Conservation (phyloP, 2,329 filamentous ascomycete genomes). For the Fusarium sp. region DNA sequence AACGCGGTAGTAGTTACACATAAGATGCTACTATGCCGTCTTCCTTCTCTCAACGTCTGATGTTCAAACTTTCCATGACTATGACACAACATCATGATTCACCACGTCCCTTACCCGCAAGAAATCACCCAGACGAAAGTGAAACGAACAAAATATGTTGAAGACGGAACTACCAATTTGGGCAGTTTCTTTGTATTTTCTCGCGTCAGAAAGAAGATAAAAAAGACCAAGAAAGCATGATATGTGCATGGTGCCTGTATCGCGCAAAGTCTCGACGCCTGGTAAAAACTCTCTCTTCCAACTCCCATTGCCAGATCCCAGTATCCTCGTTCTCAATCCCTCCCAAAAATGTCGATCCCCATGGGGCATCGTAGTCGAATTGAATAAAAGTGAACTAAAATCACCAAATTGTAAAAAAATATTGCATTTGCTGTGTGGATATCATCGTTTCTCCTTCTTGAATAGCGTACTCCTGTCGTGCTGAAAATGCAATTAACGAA, state of each 20-base stretch:
- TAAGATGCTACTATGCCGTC: constrained; percentile 9
- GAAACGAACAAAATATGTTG: constrained; percentile 1
- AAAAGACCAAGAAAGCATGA: constrained; percentile 32
- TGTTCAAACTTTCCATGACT: not conserved
- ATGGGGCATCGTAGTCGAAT: constrained; percentile 34
- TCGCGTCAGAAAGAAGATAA: constrained; percentile 25
- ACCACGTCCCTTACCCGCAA: not conserved
- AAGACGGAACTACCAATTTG: constrained; percentile 8
- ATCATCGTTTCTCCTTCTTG: constrained; percentile 24
- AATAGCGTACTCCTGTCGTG: not conserved
- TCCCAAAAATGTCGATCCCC: constrained; percentile 35
- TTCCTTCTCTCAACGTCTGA: not conserved
- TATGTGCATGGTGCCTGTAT: constrained; percentile 36
- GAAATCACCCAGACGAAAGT: not conserved
- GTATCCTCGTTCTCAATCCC: constrained; percentile 37
- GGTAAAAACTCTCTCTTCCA: constrained; percentile 45
- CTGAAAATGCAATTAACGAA: constrained; percentile 41
- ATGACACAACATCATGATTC: not conserved
- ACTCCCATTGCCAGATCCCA: constrained; percentile 48
- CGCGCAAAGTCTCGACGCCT: constrained; percentile 43
- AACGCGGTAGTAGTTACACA: constrained; percentile 20
- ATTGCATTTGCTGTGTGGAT: constrained; percentile 36
- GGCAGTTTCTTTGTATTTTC: constrained; percentile 35
- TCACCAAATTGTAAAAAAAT: constrained; percentile 32
- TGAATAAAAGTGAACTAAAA: constrained; percentile 38